Conservation (phyloP, 768 basidiomycete genomes). For the Scleroderma citrinum region DNA sequence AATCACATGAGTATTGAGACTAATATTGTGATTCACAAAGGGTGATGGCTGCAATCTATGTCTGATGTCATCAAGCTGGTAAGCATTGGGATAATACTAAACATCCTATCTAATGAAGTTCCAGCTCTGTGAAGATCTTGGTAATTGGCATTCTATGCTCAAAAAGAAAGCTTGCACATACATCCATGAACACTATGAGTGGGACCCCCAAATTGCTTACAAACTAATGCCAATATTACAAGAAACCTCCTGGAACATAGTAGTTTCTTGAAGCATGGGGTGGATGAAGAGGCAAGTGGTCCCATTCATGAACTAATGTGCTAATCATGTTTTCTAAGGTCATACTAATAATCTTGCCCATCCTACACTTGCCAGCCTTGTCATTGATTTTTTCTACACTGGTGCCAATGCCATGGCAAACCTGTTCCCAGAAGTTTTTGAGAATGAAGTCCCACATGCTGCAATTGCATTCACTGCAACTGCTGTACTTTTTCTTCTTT, state of each 20-base stretch:
- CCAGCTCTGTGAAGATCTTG: too few relatives aligned
- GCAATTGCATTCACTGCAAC: constrained; percentile 1
- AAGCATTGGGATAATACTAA: too few relatives aligned
- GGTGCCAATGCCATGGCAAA: neutral
- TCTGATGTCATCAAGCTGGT: too few relatives aligned
- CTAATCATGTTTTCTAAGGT: constrained; percentile 2
- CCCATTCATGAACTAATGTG: neutral
- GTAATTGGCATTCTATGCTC: constrained; percentile 1
- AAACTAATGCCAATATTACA: neutral
- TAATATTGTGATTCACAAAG: too few relatives aligned
- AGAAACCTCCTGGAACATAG: neutral
- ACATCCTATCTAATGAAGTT: too few relatives aligned
- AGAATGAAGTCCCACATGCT: neutral
- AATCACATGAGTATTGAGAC: too few relatives aligned
- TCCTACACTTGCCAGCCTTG: constrained; percentile 1
- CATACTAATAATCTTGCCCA: constrained; percentile 6
- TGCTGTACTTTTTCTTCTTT: neutral
- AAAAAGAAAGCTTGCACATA: constrained; percentile 1
- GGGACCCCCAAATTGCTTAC: constrained; percentile 2
- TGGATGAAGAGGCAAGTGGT: neutral
- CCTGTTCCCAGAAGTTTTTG: constrained; percentile 6
- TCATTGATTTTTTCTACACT: constrained; percentile 5
- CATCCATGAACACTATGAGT: neutral
- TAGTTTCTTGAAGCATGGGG: constrained; percentile 1
- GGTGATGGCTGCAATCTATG: too few relatives aligned